Base-by-base conservation (phyloP, 192 early-diverging fungal genomes). In the Coemansia sp. region DNA sequence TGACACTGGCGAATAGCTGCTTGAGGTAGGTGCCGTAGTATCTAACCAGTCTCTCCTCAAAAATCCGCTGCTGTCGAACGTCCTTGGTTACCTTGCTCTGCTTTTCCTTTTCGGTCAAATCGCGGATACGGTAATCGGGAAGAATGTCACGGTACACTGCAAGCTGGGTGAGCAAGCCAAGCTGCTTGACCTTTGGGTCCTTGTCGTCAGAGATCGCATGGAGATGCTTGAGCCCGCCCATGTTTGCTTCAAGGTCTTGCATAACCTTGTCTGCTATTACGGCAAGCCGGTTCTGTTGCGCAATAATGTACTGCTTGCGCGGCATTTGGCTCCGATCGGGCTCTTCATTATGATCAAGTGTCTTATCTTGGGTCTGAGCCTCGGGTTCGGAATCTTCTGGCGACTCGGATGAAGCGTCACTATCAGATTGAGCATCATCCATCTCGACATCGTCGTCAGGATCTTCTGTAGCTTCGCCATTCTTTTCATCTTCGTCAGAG, bases 61-160 rank as follows among this genome's bases (percentile, higher is more conserved):
- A 93, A 32, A 92, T 84, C 32, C 95, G 87, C 63, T 95, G 80
- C 72, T 90, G 89, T 62, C 90, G 90, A 42, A 99, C 93, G 19
- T 96, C 95, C 71, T 92, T 95, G 35, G 92, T 89, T 0, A 97
- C 91, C 62, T 89, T 82, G 10, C 72, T 80, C 36, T 74, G 62
- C 76, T 89, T 84, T 74, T 99, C 95, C 69, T 86, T 86, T 32
- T 91, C 95, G 0, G 92, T 89, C 64, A 95, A 81, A 40, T 90
- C 84, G 36, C 95, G 90, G 59, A 99, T 97, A 22, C 93, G 87
- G 82, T 99, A 99, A 42, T 90, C 93, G 3, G 96, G 96, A 38
- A 97, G 84, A 73, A 99, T 92, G 70, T 99, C 96, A 63, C 93
- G 89, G 83, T 91, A 99, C 5, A 99, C 91, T 0, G 92, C 92